Conservation (phyloP, 345 rosid genomes). For the Eucalyptus tenuipes region DNA sequence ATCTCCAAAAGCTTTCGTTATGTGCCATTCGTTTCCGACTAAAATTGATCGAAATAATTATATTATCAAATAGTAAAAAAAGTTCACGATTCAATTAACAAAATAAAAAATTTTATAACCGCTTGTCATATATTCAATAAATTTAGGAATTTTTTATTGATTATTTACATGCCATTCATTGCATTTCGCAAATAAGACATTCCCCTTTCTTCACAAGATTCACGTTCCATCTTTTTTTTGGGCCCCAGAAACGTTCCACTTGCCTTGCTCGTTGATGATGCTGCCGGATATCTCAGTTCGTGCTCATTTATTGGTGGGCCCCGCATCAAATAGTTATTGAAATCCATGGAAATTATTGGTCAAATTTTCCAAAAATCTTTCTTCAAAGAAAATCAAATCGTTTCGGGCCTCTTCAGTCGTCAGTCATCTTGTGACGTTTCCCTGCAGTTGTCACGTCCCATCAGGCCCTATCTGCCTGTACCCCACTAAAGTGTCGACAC, state of each 20-base stretch:
- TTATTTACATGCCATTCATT: background rate
- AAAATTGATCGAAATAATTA: background rate
- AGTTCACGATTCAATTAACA: fast-evolving
- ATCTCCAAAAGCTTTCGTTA: background rate
- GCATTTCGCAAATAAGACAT: background rate
- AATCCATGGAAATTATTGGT: slow-evolving; percentile 2
- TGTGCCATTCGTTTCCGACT: fast-evolving
- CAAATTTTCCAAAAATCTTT: background rate
- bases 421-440: background rate
- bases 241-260: background rate
- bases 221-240: background rate
- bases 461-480: background rate
- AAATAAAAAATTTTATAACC: fast-evolving
- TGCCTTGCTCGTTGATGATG: background rate
- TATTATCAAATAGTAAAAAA: background rate
- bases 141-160: background rate
- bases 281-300: no score
- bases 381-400: background rate
- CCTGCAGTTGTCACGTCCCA: background rate
- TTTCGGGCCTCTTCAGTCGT: background rate
- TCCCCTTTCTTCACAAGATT: background rate
- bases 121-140: background rate
- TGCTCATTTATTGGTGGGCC: background rate
- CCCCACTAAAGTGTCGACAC: background rate
- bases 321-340: background rate